Evolutionary conservation across 1,284 basidiomycete genomes (phyloP).

Genomic region (Coriolopsis trogii): DNA sequence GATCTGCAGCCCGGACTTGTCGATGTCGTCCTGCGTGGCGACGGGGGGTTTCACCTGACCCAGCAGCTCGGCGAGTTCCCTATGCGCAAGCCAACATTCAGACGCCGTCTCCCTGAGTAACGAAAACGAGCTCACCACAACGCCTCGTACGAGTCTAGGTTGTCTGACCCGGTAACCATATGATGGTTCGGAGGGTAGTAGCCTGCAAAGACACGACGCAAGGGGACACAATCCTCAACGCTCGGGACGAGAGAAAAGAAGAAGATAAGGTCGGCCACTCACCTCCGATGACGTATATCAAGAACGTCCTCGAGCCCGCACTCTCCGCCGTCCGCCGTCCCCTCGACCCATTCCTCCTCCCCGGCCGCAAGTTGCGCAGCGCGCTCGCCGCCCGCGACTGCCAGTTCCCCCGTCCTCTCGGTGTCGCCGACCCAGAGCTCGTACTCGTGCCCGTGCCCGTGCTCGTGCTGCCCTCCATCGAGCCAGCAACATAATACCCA

Average conservation of each 20-base stretch:
- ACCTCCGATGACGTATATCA: slow-evolving; percentile 84
- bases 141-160: slow-evolving; percentile 78
- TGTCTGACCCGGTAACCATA: slow-evolving; percentile 76
- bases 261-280: slow-evolving; percentile 22
- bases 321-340: slow-evolving; percentile 33
- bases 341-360: slow-evolving; percentile 36
- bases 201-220: slow-evolving; percentile 45
- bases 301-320: slow-evolving; percentile 68
- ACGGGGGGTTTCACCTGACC: slow-evolving; percentile 82
- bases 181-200: slow-evolving; percentile 88
- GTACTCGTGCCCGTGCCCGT: no score
- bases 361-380: slow-evolving; percentile 54
- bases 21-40: slow-evolving; percentile 80
- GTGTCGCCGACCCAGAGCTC: slow-evolving; percentile 3
- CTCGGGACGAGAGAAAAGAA: not conserved
- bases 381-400: slow-evolving; percentile 50
- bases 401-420: slow-evolving; percentile 35
- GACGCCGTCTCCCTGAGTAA: slow-evolving; percentile 9
- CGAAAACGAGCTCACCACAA: slow-evolving; percentile 55
- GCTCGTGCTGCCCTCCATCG: no score
- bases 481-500: slow-evolving; percentile 6
- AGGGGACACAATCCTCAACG: no score
- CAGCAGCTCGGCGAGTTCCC: slow-evolving; percentile 77
- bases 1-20: slow-evolving; percentile 74
- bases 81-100: slow-evolving; percentile 25